phyloP scores from a whole-genome alignment of 306 rosid genomes.

The Hylodesmum podocarpum region DNA sequence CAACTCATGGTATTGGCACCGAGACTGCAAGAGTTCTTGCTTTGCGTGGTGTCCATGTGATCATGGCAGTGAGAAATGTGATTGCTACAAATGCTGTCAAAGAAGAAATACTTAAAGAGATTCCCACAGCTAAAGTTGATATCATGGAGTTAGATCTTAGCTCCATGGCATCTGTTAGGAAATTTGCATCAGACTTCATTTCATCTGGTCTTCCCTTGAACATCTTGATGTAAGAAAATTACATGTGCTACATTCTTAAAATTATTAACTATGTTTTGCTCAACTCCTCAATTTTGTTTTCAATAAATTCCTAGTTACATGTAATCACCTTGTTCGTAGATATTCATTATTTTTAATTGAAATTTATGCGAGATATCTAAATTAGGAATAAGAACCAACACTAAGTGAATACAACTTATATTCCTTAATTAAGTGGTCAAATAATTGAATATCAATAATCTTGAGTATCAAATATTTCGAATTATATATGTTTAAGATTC shows the following conservation, averaged over 20 bases:
- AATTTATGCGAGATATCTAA: neutral
- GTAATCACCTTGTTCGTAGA: neutral
- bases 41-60: slow-evolving; percentile 78
- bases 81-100: slow-evolving; percentile 49
- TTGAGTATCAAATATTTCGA: no score
- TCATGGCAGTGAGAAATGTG: slow-evolving; percentile 73
- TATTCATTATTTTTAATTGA: neutral
- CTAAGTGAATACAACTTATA: no score
- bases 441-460: no score
- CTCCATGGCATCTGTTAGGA: slow-evolving; percentile 62
- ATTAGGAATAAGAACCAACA: neutral
- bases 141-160: slow-evolving; percentile 80
- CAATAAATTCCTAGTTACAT: neutral
- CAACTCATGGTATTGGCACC: slow-evolving; percentile 78
- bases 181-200: slow-evolving; percentile 62
- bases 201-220: slow-evolving; percentile 63
- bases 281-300: no score
- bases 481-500: no score
- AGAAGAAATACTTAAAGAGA: slow-evolving; percentile 61
- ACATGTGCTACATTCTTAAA: neutral
- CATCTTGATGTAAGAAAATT: slow-evolving; percentile 70
- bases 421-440: no score
- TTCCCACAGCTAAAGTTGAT: slow-evolving; percentile 74
- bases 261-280: neutral
- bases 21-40: slow-evolving; percentile 89